phyloP scores from a whole-genome alignment of 192 early-diverging fungal genomes.

The Jimgerdemannia flammicorona region DNA sequence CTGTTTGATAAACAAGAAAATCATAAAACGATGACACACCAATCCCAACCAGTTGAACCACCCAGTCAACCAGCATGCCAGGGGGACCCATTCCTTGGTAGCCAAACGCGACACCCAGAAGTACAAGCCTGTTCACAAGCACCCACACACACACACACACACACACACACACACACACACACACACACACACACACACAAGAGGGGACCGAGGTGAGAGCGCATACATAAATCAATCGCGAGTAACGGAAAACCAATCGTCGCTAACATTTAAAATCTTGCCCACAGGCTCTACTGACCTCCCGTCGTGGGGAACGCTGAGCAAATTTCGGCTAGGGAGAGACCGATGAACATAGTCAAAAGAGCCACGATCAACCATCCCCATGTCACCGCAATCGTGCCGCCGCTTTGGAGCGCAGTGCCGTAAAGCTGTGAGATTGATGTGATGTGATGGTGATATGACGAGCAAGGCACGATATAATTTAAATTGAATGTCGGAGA shows the following conservation, averaged over 20 bases:
- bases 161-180: no score
- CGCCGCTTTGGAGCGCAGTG: constrained; percentile 42
- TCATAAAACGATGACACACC: constrained; percentile 8
- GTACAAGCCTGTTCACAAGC: constrained; percentile 25
- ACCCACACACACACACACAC: no score
- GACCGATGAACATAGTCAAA: constrained; percentile 39
- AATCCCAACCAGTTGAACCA: constrained; percentile 54
- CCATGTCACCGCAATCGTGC: constrained; percentile 46
- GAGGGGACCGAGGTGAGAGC: no score
- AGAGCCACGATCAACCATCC: constrained; percentile 47
- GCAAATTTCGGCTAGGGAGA: constrained; percentile 53
- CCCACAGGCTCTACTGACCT: constrained; percentile 6
- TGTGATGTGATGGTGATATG: constrained; percentile 43
- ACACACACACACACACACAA: no score
- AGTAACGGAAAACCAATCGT: no score
- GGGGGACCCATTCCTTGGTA: constrained; percentile 39
- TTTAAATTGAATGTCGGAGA: not conserved
- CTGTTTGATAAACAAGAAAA: no score
- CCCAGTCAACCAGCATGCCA: constrained; percentile 51
- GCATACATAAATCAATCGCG: no score
- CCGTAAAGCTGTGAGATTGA: constrained; percentile 39
- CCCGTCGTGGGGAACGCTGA: constrained; percentile 38
- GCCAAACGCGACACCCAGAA: constrained; percentile 50
- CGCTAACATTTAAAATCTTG: no score
- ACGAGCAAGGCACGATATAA: not conserved